A percentile compares a stretch with the other conserved stretches of the same genome.
Conservation (phyloP, 2,329 filamentous ascomycete species). For the Pestalotiopsis sp. region DNA sequence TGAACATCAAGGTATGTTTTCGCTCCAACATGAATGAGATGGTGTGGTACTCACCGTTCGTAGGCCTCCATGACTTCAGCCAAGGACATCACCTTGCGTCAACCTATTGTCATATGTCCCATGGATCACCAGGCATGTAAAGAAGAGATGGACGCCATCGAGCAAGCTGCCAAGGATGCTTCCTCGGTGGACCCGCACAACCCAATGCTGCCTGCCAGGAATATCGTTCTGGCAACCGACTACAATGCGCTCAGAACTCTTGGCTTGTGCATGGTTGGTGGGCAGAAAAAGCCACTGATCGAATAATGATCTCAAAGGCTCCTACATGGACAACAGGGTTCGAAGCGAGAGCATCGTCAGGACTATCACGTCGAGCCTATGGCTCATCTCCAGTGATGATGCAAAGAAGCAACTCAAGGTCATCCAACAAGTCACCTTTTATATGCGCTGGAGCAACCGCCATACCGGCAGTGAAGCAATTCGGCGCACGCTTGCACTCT, state of each 20-base stretch:
- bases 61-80: slow-evolving; percentile 88
- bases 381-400: background rate
- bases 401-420: background rate
- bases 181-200: slow-evolving; percentile 86
- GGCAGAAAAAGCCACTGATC: slow-evolving; percentile 67
- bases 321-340: background rate
- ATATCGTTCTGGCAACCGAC: slow-evolving; percentile 80
- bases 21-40: background rate
- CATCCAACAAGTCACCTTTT: background rate
- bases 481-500: background rate
- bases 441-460: background rate
- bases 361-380: background rate
- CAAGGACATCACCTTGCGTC: slow-evolving; percentile 83
- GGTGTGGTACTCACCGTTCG: slow-evolving; percentile 15
- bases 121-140: slow-evolving; percentile 95
- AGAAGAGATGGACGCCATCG: slow-evolving; percentile 98
- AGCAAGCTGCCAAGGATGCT: slow-evolving; percentile 92
- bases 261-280: slow-evolving; percentile 64
- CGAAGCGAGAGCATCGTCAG: background rate
- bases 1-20: slow-evolving; percentile 82
- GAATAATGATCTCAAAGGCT: slow-evolving; percentile 46
- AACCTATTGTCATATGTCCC: slow-evolving; percentile 94
- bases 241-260: slow-evolving; percentile 63
- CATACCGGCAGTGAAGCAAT: background rate
- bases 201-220: slow-evolving; percentile 86